Evolutionary conservation across 176 grass and related monocot genomes (phyloP), one percentile per base, ranked within the genome.

Genomic region (Avena sativa): DNA sequence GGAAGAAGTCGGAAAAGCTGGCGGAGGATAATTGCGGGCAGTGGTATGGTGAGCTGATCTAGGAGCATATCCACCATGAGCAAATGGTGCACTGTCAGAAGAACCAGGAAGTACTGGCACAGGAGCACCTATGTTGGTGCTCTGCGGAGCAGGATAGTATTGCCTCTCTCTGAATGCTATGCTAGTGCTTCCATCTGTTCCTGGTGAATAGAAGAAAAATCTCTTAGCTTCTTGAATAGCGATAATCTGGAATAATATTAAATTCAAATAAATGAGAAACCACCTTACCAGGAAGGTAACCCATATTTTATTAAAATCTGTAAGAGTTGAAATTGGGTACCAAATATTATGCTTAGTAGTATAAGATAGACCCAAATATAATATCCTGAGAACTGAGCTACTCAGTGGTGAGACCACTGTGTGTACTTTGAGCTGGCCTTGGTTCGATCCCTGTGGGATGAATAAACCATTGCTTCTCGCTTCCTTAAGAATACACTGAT

Each of bases 101-200:
- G 84, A 79, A 88, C 60, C 68, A 81, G 55, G 59, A 67, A 16
- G 58, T 30, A 72, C 67, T 83, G 89, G 34, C 79, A 79, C 80
- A 83, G 74, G 84, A n/a, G 46, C 46, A 86, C 60, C 81, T 81
- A 67, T 74, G 74, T 79, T 90, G n/a, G 75, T 82, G 75, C 79
- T 85, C 44, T 81, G 91, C 0, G 77, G 74, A 88, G 61, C 76
- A 87, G 89, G 62, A 73, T 83, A 76, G 66, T 88, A 91, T 79
- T 38, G 55, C 43, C 87, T 82, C 79, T 87, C 85, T 80, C 87
- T 86, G 55, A 87, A 81, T 74, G 79, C 3, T 50, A 75, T 44
- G 52, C 86, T 85, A 79, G 25, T 80, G 81, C 48, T 88, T 66
- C 59, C 80, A 55, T 57, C 48, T 14, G 46, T 83, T 17, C 79